Evolutionary conservation across 306 rosid species (phyloP), one percentile per base, ranked within the genome.

Genomic region (Dryas octopetala): DNA sequence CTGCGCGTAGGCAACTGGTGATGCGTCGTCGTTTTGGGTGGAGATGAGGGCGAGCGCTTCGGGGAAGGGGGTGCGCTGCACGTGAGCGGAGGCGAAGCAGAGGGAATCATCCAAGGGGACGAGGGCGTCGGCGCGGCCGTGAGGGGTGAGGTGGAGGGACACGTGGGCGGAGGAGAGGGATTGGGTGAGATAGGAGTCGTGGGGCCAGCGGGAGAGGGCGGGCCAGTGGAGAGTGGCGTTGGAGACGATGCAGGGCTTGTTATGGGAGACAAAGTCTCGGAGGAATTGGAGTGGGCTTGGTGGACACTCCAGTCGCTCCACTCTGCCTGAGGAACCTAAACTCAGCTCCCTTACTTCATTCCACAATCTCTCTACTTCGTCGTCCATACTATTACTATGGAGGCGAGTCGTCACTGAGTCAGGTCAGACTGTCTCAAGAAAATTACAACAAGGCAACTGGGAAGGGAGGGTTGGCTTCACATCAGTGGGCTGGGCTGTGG

Each of bases 81-180:
- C 84, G 14, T 79, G 78, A 38, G 86, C 84, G 1, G 86, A 82
- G 51, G 86, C 86, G 38, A 85, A 85, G 71, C 86, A 82, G 62
- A 79, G 76, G 54, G 80, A 46, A 5, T 19, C 47, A 32, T 60
- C 41, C 23, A 76, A 64, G 2, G 90, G 70, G 19, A 78, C 72
- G 7, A 87, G 71, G 71, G 97, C 81, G 57, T 92, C 94, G 23
- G 97, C 97, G 61, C 43, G 81, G 79, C 96, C 97, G 74, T 88
- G 70, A 16, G 92, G 94, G 53, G 97, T 88, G 83, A 92, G 97
- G 88, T 90, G 94, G 70, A 92, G 77, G 79, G 96, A 92, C 75
- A 92, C 81, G 62, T 74, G 58, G 48, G 83, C 49, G 50, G 86
- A 73, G 76, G 93, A 90, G 74, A 92, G 92, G 26, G 85, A 63